A percentile compares a stretch with the other conserved stretches of the same genome.
Evolutionary conservation across 257 asterid genomes (phyloP).

Genomic region (Solanum rostratum): DNA sequence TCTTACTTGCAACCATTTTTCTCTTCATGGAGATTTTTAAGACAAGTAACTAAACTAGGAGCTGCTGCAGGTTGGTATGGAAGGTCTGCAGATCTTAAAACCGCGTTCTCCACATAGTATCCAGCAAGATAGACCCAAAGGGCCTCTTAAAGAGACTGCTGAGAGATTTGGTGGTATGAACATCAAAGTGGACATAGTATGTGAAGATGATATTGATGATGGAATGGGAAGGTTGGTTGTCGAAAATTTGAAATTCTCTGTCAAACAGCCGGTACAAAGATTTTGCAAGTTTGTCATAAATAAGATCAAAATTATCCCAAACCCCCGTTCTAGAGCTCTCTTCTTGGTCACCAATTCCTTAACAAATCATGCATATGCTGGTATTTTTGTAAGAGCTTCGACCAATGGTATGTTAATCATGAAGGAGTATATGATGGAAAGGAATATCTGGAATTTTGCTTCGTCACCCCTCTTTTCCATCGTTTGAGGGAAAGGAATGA

Average conservation of each 20-base stretch:
- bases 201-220: slow-evolving; percentile 39
- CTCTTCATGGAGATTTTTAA: background rate
- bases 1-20: background rate
- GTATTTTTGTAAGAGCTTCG: too few relatives aligned
- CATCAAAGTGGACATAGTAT: slow-evolving; percentile 60
- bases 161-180: slow-evolving; percentile 47
- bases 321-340: too few relatives aligned
- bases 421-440: too few relatives aligned
- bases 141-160: slow-evolving; percentile 25
- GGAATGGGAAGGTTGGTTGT: slow-evolving; percentile 49
- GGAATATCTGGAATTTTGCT: too few relatives aligned
- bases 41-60: background rate
- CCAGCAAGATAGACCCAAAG: slow-evolving; percentile 28
- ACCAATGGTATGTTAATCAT: too few relatives aligned
- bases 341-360: too few relatives aligned
- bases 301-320: too few relatives aligned
- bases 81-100: slow-evolving; percentile 74
- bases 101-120: slow-evolving; percentile 34
- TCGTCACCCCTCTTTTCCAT: too few relatives aligned
- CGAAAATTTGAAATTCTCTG: slow-evolving; percentile 73
- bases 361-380: too few relatives aligned
- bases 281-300: background rate
- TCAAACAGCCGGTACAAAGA: slow-evolving; percentile 69
- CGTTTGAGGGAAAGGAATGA: too few relatives aligned
- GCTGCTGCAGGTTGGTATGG: slow-evolving; percentile 68